Percentiles rank a stretch among this genome's conserved stretches.
Conservation (phyloP, 2,329 filamentous ascomycete species). For the Penicillium brevicompactum region DNA sequence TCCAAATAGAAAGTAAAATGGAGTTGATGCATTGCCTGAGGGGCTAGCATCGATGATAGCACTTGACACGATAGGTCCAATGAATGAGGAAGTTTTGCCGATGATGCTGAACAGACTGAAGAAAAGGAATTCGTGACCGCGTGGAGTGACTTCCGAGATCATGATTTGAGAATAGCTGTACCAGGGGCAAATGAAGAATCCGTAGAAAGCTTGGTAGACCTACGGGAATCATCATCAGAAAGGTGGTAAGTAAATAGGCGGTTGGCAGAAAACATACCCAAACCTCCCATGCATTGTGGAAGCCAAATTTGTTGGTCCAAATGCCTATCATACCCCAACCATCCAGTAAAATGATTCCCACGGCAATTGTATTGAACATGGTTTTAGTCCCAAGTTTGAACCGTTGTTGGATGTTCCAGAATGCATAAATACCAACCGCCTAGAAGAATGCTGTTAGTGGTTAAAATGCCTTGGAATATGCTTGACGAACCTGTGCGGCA, state of each 20-base stretch:
- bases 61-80: constrained; percentile 68
- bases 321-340: constrained; percentile 63
- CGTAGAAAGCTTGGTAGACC: constrained; percentile 59
- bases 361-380: constrained; percentile 68
- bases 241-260: background rate
- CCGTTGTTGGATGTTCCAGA: constrained; percentile 64
- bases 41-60: constrained; percentile 68
- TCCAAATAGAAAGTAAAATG: constrained; percentile 68
- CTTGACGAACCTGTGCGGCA: constrained; percentile 55
- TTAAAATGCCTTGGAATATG: no score
- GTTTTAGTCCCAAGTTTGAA: constrained; percentile 64
- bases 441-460: constrained; percentile 11
- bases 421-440: constrained; percentile 60
- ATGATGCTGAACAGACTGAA: constrained; percentile 70
- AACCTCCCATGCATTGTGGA: constrained; percentile 57
- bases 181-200: constrained; percentile 69
- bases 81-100: constrained; percentile 68
- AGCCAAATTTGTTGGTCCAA: constrained; percentile 57
- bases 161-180: constrained; percentile 72
- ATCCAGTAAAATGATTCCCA: constrained; percentile 62
- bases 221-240: constrained; percentile 5
- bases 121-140: constrained; percentile 70
- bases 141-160: constrained; percentile 69
- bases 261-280: constrained; percentile 41
- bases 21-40: constrained; percentile 58